Base-by-base conservation (phyloP, 23 red algal species). In the Gracilaria vermiculophylla region DNA sequence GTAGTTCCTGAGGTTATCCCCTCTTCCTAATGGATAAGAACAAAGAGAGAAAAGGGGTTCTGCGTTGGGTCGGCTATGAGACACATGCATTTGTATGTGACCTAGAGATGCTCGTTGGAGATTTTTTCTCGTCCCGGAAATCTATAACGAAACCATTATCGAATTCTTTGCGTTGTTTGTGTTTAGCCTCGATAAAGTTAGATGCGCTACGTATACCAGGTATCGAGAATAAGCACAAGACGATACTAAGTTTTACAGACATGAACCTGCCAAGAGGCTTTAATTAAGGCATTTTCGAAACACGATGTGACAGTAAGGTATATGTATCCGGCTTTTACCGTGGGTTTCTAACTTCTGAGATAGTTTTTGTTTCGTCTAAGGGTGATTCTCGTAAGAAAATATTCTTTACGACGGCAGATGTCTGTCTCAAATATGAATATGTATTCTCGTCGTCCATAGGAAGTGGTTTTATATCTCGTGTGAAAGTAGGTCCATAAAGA, bases 401-500 rank as follows among this genome's bases (percentile, higher is more conserved):
- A n/a, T 44, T 56, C 58, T 62, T 34, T 23, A 83, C 25, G 33
- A 33, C 10, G 13, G 10, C 35, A 40, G 56, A 19, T 35, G 69
- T 49, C 28, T 24, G 27, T 39, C 28, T 6, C 15, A 83, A 25
- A 11, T 29, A 56, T 19, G 47, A 56, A 13, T 66, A 35, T 49
- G 52, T 62, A 58, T 83, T 83, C 58, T 83, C 79, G 20, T 83
- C 40, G 33, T 27, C 16, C 36, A 83, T 83, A 10, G 25, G 4
- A 12, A 41, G 7, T 5, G 79, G 32, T 24, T 40, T 35, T 44
- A 83, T 50, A n/a, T 83, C 58, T 40, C 79, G 9, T 39, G 79
- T 62, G 58, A 83, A 83, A 33, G 31, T 50, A 25, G 79, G 79
- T 32, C 79, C 58, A 45, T 83, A 83, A 9, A 56, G 53, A 39